phyloP scores from a whole-genome alignment of 306 rosid species.

The Macrotyloma uniflorum region DNA sequence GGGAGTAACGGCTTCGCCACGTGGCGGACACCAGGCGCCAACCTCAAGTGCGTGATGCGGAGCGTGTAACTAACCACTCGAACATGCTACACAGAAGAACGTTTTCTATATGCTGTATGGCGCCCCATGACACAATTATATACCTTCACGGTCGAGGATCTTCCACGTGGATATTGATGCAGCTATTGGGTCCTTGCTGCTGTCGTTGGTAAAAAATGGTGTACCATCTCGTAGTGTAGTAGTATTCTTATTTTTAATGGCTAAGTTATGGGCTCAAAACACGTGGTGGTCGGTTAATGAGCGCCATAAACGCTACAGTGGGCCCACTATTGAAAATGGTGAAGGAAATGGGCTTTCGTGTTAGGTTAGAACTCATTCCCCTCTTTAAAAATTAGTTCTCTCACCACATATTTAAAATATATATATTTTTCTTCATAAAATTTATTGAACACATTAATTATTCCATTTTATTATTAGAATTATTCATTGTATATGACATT shows the following conservation, averaged over 20 bases:
- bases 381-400: neutral
- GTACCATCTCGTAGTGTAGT: slow-evolving; percentile 12
- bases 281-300: neutral
- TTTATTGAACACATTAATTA: neutral
- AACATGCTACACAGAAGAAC: slow-evolving; percentile 1
- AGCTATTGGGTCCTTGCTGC: neutral
- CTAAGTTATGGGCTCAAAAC: neutral
- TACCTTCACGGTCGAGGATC: neutral
- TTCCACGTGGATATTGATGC: slow-evolving; percentile 15
- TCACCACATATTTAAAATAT: neutral
- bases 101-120: neutral
- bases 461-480: too few species aligned
- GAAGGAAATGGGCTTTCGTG: neutral
- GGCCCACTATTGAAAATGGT: neutral
- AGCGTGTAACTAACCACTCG: slow-evolving; percentile 33
- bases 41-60: neutral
- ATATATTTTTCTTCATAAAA: too few species aligned
- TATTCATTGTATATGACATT: too few species aligned
- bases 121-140: neutral
- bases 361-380: neutral
- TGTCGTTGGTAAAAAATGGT: neutral
- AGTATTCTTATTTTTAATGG: neutral
- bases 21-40: slow-evolving; percentile 59
- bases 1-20: slow-evolving; percentile 56
- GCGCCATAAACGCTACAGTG: neutral